Evolutionary conservation across 1,284 basidiomycete species (phyloP).

Genomic region (Golubevia pallescens): DNA sequence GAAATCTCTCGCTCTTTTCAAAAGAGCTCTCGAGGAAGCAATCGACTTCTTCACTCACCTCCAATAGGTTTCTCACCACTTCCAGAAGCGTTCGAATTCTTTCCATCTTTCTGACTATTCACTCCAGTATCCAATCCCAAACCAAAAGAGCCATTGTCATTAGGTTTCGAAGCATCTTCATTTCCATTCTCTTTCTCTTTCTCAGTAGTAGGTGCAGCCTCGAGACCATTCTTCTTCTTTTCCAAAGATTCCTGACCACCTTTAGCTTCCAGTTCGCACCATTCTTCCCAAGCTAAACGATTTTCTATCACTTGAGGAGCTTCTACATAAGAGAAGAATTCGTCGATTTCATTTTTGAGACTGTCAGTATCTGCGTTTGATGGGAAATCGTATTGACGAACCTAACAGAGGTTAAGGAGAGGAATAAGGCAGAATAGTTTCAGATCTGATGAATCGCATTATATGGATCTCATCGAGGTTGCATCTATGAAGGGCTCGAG

Average conservation of each 20-base stretch:
- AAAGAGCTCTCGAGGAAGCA: background rate
- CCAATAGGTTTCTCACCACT: background rate
- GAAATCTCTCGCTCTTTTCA: background rate
- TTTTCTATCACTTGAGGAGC: constrained; percentile 82
- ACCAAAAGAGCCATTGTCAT: background rate
- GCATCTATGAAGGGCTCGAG: too few species aligned
- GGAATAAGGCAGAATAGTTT: background rate
- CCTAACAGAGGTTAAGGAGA: constrained; percentile 3
- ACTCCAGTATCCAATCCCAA: background rate
- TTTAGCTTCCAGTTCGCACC: background rate
- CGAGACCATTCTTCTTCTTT: constrained; percentile 20
- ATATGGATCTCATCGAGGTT: too few species aligned
- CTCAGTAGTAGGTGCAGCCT: constrained; percentile 15
- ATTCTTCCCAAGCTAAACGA: too few species aligned
- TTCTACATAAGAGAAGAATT: constrained; percentile 98
- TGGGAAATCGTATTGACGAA: constrained; percentile 26
- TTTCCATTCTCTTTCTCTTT: background rate
- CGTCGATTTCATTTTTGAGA: constrained; percentile 92
- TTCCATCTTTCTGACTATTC: background rate
- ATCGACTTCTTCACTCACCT: background rate
- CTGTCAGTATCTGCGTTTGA: constrained; percentile 79
- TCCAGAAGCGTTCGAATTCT: background rate
- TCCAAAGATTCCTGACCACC: constrained; percentile 28
- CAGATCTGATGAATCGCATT: too few species aligned
- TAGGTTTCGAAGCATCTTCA: background rate